Evolutionary conservation across 192 early-diverging fungal genomes (phyloP).

Genomic region (Piromyces sp.): DNA sequence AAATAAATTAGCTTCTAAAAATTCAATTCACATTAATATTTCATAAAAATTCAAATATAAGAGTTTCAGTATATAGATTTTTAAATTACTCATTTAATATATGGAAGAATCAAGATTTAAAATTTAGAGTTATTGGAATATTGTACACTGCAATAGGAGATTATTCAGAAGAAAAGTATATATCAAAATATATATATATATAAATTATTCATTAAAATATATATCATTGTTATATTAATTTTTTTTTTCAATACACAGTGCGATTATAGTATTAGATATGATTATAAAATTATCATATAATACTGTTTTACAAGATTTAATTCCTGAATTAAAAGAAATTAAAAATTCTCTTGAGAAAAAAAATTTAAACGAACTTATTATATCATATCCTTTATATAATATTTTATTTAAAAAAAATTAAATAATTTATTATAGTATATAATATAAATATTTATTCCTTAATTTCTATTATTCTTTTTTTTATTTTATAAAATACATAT

Average conservation of each 20-base stretch:
- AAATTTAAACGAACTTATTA: slow-evolving; percentile 3
- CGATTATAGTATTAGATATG: not conserved
- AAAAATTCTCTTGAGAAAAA: slow-evolving; percentile 11
- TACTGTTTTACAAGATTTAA: not conserved
- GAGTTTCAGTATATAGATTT: slow-evolving; percentile 23
- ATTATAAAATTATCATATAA: not conserved
- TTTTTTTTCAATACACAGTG: not conserved
- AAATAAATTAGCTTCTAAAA: slow-evolving; percentile 14
- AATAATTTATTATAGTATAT: too few species aligned
- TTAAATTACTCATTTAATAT: slow-evolving; percentile 16
- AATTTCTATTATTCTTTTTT: too few species aligned
- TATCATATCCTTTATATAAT: too few species aligned
- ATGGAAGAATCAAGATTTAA: slow-evolving; percentile 21
- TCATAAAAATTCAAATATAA: slow-evolving; percentile 14
- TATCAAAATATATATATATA: not conserved
- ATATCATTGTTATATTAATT: not conserved
- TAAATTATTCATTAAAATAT: too few species aligned
- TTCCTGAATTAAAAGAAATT: slow-evolving; percentile 1
- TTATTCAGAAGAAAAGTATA: slow-evolving; percentile 14
- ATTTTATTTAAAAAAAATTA: too few species aligned
- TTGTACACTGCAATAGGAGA: slow-evolving; percentile 26
- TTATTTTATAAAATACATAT: slow-evolving; percentile 13
- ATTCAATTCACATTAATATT: slow-evolving; percentile 21
- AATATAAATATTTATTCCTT: too few species aligned
- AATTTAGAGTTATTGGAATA: slow-evolving; percentile 14